Evolutionary conservation across 495 filamentous ascomycete genomes (phyloP).

Genomic region (Xylaria telfairii): DNA sequence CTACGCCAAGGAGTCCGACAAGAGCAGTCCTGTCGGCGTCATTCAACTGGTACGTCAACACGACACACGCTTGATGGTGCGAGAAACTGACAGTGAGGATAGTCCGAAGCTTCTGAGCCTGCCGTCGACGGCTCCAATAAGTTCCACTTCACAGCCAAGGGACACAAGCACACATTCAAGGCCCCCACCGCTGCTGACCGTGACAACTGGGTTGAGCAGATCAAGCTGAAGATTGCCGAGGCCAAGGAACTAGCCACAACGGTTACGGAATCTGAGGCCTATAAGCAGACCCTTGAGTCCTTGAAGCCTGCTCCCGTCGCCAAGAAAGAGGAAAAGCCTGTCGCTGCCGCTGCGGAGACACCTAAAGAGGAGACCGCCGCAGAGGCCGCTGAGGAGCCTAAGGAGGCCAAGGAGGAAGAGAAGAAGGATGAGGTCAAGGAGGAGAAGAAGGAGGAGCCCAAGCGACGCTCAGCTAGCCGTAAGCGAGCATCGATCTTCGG

Average conservation of each 20-base stretch:
- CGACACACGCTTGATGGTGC: not conserved
- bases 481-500: constrained; percentile 89
- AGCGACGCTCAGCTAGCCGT: constrained; percentile 79
- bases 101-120: constrained; percentile 86
- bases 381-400: constrained; percentile 52
- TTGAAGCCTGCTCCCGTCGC: constrained; percentile 60
- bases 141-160: constrained; percentile 82
- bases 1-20: constrained; percentile 87
- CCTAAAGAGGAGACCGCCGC: constrained; percentile 55
- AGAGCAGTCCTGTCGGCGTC: constrained; percentile 77
- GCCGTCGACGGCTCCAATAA: constrained; percentile 73
- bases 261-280: constrained; percentile 72
- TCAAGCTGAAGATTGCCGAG: constrained; percentile 77
- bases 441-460: constrained; percentile 53
- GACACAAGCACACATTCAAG: constrained; percentile 91
- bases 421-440: constrained; percentile 49
- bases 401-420: constrained; percentile 50
- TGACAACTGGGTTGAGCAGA: constrained; percentile 83
- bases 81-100: constrained; percentile 29
- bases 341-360: constrained; percentile 52
- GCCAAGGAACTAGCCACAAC: constrained; percentile 75
- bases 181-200: constrained; percentile 74
- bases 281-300: constrained; percentile 78
- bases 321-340: constrained; percentile 35
- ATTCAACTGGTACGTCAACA: constrained; percentile 75